These are phyloP conservation scores for Aspergillus sp. DNA, from an alignment of 2,329 filamentous ascomycete species.

Conservation along the genomic window DNA sequence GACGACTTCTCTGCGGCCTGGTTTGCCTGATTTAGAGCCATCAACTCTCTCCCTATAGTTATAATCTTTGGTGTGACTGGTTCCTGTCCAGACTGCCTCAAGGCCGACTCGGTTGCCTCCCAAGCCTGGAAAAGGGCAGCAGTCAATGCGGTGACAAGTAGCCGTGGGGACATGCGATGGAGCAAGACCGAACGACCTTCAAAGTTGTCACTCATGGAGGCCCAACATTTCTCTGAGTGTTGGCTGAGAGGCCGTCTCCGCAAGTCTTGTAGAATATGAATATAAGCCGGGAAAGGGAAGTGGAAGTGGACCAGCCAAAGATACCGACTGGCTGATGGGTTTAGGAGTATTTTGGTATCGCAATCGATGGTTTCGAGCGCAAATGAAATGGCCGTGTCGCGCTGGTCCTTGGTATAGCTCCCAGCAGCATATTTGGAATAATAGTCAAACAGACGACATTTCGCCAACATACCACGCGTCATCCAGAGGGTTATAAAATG, in stretches of 20 bases:
- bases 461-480: conserved; percentile 49
- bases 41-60: conserved; percentile 22
- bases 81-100: conserved; percentile 14
- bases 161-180: conserved; percentile 10
- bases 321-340: conserved; percentile 40
- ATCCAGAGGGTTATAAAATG: conserved; percentile 52
- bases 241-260: conserved; percentile 34
- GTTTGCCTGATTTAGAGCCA: neutral
- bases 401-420: conserved; percentile 25
- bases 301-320: conserved; percentile 45
- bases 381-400: conserved; percentile 30
- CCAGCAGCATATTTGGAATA: conserved; percentile 34
- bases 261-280: conserved; percentile 48
- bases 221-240: conserved; percentile 43
- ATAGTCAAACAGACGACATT: conserved; percentile 51
- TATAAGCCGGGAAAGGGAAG: conserved; percentile 53
- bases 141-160: conserved; percentile 34
- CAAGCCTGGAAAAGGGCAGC: conserved; percentile 44
- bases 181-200: conserved; percentile 30
- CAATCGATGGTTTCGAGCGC: conserved; percentile 45
- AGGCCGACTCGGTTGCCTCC: conserved; percentile 30
- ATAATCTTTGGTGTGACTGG: conserved; percentile 31
- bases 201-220: conserved; percentile 48
- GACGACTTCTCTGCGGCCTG: neutral
- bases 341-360: conserved; percentile 49